Conservation (phyloP, 208 protist genomes). For the Trypanosoma brucei region DNA sequence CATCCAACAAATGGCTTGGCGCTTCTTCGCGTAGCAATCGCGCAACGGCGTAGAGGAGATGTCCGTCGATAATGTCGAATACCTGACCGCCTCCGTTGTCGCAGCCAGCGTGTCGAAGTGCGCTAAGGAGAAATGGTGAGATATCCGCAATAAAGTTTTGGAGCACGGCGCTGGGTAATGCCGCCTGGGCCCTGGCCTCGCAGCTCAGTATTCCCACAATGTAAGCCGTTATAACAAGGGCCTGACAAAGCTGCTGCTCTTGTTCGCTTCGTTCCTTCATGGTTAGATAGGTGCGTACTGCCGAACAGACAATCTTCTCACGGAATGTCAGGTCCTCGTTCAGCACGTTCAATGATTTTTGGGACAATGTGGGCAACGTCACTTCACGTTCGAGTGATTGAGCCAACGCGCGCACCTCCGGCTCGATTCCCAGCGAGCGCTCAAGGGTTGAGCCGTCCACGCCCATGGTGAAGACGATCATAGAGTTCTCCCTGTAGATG, state of each 20-base stretch:
- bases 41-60: conserved; percentile 54
- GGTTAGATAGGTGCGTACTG: conserved; percentile 64
- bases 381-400: conserved; percentile 45
- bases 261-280: conserved; percentile 18
- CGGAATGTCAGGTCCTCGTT: conserved; percentile 51
- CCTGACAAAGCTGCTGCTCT: conserved; percentile 57
- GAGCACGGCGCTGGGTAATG: conserved; percentile 25
- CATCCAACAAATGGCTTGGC: conserved; percentile 51
- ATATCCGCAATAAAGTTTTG: conserved; percentile 49
- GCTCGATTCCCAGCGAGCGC: conserved; percentile 48
- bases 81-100: conserved; percentile 41
- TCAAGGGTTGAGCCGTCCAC: conserved; percentile 60
- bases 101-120: conserved; percentile 39
- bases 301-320: conserved; percentile 56
- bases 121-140: conserved; percentile 52
- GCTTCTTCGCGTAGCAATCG: conserved; percentile 39
- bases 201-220: conserved; percentile 35
- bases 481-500: conserved; percentile 73
- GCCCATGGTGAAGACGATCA: conserved; percentile 77
- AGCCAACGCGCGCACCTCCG: conserved; percentile 36
- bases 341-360: conserved; percentile 29
- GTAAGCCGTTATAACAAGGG: conserved; percentile 61
- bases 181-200: conserved; percentile 52
- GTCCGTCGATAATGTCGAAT: conserved; percentile 77
- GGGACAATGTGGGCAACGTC: conserved; percentile 28